Base-by-base conservation (phyloP, 495 filamentous ascomycete species). In the Parathielavia appendiculata region DNA sequence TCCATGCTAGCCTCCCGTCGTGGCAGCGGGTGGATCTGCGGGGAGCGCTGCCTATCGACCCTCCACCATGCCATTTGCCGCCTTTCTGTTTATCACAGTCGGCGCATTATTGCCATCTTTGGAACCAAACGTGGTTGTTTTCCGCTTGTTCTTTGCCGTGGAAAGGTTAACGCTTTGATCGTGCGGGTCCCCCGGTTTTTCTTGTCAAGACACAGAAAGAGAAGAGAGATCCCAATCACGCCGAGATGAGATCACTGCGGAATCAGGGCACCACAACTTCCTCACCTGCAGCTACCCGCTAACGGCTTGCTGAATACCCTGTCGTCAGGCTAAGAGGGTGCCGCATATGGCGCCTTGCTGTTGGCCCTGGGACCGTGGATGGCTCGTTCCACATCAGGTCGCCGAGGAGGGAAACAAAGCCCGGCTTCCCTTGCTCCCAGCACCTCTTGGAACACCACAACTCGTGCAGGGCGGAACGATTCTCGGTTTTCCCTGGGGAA, bases 271-370 rank as follows among this genome's bases (percentile, higher is more conserved):
- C 16, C n/a, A 38, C 36, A 36, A 23, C 34, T 22, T 48, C 45
- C 26, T 49, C 26, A 22, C 22, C 56, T 60, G 63, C 55, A 56
- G 58, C 49, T 61, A 57, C 57, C 57, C 54, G 59, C 58, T 50
- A 55, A 43, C 46, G 59, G 38, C 43, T 57, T 49, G 44, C 38
- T 43, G 9, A n/a, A 30, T 17, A 19, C 49, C 47, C 10, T 48
- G 41, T 48, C 46, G n/a, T 22, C 23, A 32, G 45, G 22, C 16
- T 36, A 20, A 40, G 44, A 22, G 26, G 20, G 44, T 57, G 45
- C 34, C 54, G 54, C 44, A 7, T 56, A 30, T 5, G n/a, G 8
- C 19, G 43, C 44, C 13, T 34, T 34, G 16, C 35, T 16, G 44
- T 41, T 38, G 32, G 53, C 43, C 30, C 9, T 26, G n/a, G 17